These are phyloP conservation scores for Sclerospora graminicola DNA, from an alignment of 352 stramenopile genomes.

Conservation along the genomic window DNA sequence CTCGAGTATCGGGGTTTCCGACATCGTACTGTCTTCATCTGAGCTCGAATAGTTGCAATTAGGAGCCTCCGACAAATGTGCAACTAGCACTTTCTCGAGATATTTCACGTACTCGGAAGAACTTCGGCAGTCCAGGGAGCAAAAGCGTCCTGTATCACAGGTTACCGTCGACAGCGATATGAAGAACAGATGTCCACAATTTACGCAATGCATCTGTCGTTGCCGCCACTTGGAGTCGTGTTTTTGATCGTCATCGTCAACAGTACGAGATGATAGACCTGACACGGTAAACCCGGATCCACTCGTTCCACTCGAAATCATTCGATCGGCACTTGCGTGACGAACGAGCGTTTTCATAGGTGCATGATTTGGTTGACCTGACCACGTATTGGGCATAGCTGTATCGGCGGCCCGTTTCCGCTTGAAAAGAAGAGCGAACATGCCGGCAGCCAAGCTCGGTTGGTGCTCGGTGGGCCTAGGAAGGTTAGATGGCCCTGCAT, in stretches of 20 bases:
- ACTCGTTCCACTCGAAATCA: too few relatives aligned
- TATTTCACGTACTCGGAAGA: constrained; percentile 24
- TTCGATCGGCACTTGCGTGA: too few relatives aligned
- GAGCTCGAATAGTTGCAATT: too few relatives aligned
- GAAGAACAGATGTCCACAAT: constrained; percentile 19
- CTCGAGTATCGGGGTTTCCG: too few relatives aligned
- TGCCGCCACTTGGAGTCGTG: constrained; percentile 7
- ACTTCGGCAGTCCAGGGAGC: constrained; percentile 36
- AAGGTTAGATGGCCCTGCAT: neutral
- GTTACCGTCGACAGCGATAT: constrained; percentile 9
- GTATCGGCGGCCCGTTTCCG: neutral
- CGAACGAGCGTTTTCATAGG: too few relatives aligned
- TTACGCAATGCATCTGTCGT: constrained; percentile 11
- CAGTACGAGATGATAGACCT: too few relatives aligned
- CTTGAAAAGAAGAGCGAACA: constrained; percentile 5
- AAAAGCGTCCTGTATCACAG: constrained; percentile 11
- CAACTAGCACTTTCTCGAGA: too few relatives aligned
- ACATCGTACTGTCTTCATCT: too few relatives aligned
- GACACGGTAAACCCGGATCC: too few relatives aligned
- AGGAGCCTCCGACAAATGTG: too few relatives aligned
- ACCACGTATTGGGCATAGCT: constrained; percentile 1
- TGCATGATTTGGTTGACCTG: too few relatives aligned
- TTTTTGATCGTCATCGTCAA: neutral
- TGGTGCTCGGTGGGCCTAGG: neutral
- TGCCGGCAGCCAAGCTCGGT: constrained; percentile 5